These are phyloP conservation scores for Colletotrichum endophyticum DNA, from an alignment of 2,329 filamentous ascomycete genomes.

Conservation along the genomic window DNA sequence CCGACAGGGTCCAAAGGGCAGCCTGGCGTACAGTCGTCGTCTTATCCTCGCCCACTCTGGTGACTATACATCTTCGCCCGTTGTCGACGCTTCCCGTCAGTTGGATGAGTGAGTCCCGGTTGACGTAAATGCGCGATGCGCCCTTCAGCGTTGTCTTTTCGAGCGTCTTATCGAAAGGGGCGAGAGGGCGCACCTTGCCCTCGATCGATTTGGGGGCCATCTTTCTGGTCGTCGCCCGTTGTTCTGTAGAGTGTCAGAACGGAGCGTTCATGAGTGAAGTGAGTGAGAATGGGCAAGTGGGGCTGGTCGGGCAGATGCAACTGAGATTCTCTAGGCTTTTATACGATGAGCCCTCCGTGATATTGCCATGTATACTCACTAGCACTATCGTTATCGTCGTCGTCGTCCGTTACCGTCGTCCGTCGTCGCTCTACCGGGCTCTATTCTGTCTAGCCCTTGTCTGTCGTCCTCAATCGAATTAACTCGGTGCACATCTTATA, in stretches of 20 bases:
- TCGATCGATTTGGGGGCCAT: constrained; percentile 9
- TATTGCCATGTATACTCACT: neutral
- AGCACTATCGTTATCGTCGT: neutral
- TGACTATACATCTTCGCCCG: constrained; percentile 46
- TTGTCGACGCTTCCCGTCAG: constrained; percentile 47
- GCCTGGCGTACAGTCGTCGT: constrained; percentile 43
- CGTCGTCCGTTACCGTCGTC: neutral
- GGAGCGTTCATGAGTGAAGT: neutral
- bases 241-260: neutral
- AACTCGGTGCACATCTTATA: neutral
- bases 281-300: neutral
- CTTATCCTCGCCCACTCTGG: constrained; percentile 27
- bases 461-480: neutral
- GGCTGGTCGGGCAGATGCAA: neutral
- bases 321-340: neutral
- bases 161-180: constrained; percentile 38
- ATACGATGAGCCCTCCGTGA: neutral
- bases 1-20: constrained; percentile 54
- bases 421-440: neutral
- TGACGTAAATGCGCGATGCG: constrained; percentile 53
- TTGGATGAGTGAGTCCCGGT: constrained; percentile 50
- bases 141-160: constrained; percentile 47
- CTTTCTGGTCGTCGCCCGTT: neutral
- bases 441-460: neutral
- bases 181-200: constrained; percentile 44